These are phyloP conservation scores for Ustilago hordei DNA, from an alignment of 1,284 basidiomycete genomes.

Conservation along the genomic window DNA sequence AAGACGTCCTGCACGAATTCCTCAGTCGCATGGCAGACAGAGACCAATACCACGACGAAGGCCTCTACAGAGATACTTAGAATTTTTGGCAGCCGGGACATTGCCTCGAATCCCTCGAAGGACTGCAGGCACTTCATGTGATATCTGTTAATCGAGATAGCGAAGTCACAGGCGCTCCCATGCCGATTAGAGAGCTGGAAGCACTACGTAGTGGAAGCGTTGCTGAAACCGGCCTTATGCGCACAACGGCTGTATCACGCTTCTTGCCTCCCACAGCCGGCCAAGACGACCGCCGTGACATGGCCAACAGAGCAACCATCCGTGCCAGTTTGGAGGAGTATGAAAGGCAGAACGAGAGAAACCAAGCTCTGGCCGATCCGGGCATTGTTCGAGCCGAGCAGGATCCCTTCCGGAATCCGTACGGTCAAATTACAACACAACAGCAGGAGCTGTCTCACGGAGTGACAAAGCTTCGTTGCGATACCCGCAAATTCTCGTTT, in stretches of 20 bases:
- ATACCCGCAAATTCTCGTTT: slow-evolving; percentile 61
- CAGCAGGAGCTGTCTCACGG: slow-evolving; percentile 22
- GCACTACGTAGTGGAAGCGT: slow-evolving; percentile 40
- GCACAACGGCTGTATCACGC: not conserved
- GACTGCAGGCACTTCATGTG: slow-evolving; percentile 12
- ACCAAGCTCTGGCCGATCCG: no score
- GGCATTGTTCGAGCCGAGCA: no score
- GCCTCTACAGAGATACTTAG: no score
- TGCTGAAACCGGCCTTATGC: not conserved
- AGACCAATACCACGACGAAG: no score
- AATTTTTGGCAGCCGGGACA: no score
- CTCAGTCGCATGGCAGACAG: not conserved
- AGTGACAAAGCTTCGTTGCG: slow-evolving; percentile 51
- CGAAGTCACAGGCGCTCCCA: slow-evolving; percentile 40
- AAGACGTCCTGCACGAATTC: not conserved
- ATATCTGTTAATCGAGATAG: slow-evolving; percentile 25
- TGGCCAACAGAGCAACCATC: not conserved
- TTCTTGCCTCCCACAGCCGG: no score
- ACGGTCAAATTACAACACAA: not conserved
- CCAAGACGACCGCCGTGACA: not conserved
- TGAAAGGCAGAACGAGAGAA: no score
- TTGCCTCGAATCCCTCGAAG: no score
- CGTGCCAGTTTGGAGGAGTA: no score
- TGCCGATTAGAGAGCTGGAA: slow-evolving; percentile 41
- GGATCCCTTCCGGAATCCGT: slow-evolving; percentile 11